These are phyloP conservation scores for Pulveroboletus sp. DNA, from an alignment of 768 basidiomycete species.

Conservation along the genomic window DNA sequence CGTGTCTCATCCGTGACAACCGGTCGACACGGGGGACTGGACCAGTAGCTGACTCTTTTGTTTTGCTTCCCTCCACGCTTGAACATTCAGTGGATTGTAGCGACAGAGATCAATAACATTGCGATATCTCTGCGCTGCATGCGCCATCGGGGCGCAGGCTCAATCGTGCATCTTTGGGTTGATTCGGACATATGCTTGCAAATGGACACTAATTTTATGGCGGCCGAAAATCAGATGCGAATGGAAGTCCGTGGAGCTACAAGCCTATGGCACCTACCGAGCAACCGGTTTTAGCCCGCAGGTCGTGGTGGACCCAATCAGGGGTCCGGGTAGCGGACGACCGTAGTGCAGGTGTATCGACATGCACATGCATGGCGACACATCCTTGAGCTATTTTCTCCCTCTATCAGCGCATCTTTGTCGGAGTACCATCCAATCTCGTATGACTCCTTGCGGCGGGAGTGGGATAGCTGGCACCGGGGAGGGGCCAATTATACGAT, in stretches of 20 bases:
- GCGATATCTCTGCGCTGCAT: too few species aligned
- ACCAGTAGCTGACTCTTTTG: background rate
- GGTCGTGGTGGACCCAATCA: background rate
- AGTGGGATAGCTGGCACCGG: background rate
- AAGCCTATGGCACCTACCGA: background rate
- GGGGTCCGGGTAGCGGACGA: background rate
- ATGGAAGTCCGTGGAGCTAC: background rate
- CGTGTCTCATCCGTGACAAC: background rate
- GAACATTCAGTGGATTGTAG: background rate
- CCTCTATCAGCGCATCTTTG: background rate
- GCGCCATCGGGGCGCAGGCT: too few species aligned
- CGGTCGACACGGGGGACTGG: background rate
- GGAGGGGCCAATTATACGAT: too few species aligned
- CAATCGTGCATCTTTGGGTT: too few species aligned
- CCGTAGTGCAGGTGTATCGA: background rate
- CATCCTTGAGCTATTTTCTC: background rate
- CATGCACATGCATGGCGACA: background rate
- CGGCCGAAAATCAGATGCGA: background rate
- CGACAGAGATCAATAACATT: too few species aligned
- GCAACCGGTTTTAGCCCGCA: background rate
- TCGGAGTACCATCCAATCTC: too few species aligned
- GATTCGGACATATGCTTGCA: background rate
- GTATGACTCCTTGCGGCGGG: background rate
- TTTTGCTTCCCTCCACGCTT: background rate
- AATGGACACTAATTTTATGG: background rate